Evolutionary conservation across 2,329 filamentous ascomycete species (phyloP).

Genomic region (Juglanconis juglandina): DNA sequence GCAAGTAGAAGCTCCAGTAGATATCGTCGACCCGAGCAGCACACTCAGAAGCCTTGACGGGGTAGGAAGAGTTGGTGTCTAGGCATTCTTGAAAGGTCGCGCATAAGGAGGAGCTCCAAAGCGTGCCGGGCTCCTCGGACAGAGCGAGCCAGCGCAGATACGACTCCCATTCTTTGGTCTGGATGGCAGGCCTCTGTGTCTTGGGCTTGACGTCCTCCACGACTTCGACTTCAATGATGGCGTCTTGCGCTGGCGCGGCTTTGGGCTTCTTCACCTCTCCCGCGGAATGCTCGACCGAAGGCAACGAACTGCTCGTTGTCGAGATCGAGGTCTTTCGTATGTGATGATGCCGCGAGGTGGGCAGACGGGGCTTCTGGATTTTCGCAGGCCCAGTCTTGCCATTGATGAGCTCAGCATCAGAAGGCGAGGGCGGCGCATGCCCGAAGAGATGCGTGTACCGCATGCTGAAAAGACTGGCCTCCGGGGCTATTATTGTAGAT

Average conservation of each 20-base stretch:
- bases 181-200: not conserved
- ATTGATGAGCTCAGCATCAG: slow-evolving; percentile 12
- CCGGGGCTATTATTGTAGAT: not conserved
- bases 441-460: slow-evolving; percentile 13
- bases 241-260: not conserved
- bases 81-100: slow-evolving; percentile 16
- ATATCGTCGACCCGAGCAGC: slow-evolving; percentile 17
- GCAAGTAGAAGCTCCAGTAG: slow-evolving; percentile 20
- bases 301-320: slow-evolving; percentile 5
- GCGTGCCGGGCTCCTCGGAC: slow-evolving; percentile 14
- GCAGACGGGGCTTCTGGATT: slow-evolving; percentile 13
- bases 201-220: not conserved
- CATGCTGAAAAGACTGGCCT: slow-evolving; percentile 6
- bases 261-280: not conserved
- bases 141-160: slow-evolving; percentile 17
- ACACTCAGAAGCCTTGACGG: slow-evolving; percentile 7
- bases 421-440: slow-evolving; percentile 13
- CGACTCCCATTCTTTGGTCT: slow-evolving; percentile 15
- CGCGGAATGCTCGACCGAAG: not conserved
- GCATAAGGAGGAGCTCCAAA: slow-evolving; percentile 15
- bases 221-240: slow-evolving; percentile 11
- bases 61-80: not conserved
- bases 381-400: slow-evolving; percentile 7
- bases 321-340: slow-evolving; percentile 14
- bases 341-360: slow-evolving; percentile 12